These are phyloP conservation scores for Saprolegnia parasitica DNA, from an alignment of 352 stramenopile species.

Conservation along the genomic window DNA sequence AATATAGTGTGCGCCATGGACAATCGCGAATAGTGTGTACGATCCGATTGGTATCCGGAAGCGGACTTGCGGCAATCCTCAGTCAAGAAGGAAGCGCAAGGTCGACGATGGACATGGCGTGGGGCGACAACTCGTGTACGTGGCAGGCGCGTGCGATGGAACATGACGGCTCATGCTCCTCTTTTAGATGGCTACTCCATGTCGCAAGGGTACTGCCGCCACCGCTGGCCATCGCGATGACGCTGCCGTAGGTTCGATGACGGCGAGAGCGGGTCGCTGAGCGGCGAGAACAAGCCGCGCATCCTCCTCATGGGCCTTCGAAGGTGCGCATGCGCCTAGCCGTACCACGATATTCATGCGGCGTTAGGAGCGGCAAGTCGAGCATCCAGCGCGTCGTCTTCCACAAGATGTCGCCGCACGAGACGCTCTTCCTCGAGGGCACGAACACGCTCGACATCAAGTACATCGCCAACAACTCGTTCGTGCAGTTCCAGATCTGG, in stretches of 20 bases:
- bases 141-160: not conserved
- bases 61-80: not conserved
- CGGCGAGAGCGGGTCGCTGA: slow-evolving; percentile 63
- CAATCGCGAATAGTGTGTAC: not conserved
- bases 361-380: slow-evolving; percentile 76
- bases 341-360: not conserved
- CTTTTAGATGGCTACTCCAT: slow-evolving; percentile 37
- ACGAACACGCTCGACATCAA: slow-evolving; percentile 90
- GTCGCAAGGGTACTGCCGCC: slow-evolving; percentile 35
- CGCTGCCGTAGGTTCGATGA: slow-evolving; percentile 34
- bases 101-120: slow-evolving; percentile 51
- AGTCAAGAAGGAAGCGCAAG: slow-evolving; percentile 3
- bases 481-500: slow-evolving; percentile 98
- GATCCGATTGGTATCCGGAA: slow-evolving; percentile 2
- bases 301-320: slow-evolving; percentile 97
- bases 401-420: slow-evolving; percentile 98
- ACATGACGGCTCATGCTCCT: slow-evolving; percentile 8
- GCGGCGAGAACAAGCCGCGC: slow-evolving; percentile 87
- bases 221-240: not conserved
- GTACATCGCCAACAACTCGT: slow-evolving; percentile 97
- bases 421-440: slow-evolving; percentile 94
- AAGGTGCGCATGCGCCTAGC: slow-evolving; percentile 36
- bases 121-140: slow-evolving; percentile 73
- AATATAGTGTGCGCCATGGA: not conserved
- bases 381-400: slow-evolving; percentile 97